Percentiles rank a stretch among this genome's conserved stretches.
Conservation (phyloP, 164 flowering plant species). For the Paratinospora sagittata region DNA sequence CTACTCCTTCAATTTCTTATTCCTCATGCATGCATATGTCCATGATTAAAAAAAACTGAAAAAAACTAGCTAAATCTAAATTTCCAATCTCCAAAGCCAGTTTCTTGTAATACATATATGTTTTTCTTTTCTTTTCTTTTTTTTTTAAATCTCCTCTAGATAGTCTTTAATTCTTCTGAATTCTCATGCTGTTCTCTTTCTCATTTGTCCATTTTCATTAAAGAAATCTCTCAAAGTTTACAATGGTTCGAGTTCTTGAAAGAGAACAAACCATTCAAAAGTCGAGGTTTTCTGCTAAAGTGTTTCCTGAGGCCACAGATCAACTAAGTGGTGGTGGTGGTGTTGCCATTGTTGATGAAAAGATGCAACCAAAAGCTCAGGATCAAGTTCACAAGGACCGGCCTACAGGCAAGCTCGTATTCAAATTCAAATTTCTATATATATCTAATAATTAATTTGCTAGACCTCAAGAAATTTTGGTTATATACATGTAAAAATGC, state of each 20-base stretch:
- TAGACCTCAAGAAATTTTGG: too few species aligned
- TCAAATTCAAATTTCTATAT: too few species aligned
- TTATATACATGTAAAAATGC: too few species aligned
- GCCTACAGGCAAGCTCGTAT: conserved; percentile 22
- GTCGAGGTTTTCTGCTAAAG: conserved; percentile 22
- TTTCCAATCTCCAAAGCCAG: neutral
- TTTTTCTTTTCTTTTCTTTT: neutral
- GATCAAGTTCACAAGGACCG: conserved; percentile 14
- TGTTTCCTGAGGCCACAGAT: conserved; percentile 29
- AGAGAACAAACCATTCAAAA: conserved; percentile 21
- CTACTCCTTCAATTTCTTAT: conserved; percentile 7
- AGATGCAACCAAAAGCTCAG: conserved; percentile 12
- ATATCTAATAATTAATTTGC: too few species aligned
- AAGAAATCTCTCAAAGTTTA: conserved; percentile 5
- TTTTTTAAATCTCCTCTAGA: too few species aligned
- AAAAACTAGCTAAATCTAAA: neutral
- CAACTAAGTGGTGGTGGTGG: conserved; percentile 9
- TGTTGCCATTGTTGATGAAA: conserved; percentile 18
- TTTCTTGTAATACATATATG: conserved; percentile 3
- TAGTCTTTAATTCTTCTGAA: neutral
- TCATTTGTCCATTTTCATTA: neutral
- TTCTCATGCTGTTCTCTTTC: conserved; percentile 1
- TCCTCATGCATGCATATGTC: conserved; percentile 35
- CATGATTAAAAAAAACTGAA: conserved; percentile 4
- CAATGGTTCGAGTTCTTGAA: conserved; percentile 40